Conservation (phyloP, 441 rosid genomes). For the Corymbia citriodora region DNA sequence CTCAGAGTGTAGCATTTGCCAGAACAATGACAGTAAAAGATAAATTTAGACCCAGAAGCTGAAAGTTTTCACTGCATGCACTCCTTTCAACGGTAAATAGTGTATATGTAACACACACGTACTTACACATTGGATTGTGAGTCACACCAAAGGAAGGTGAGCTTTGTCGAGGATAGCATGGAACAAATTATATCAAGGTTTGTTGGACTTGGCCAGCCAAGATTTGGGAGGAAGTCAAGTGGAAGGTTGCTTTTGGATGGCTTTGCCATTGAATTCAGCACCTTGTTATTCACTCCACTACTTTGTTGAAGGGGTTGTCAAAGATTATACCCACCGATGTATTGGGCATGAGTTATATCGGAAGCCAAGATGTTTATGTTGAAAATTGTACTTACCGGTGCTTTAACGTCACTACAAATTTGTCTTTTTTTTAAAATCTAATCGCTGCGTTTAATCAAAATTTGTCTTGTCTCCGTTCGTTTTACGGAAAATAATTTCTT, state of each 20-base stretch:
- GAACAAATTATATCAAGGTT: not conserved
- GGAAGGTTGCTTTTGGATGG: not conserved
- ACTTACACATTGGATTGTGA: not conserved
- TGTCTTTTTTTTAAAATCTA: too few species aligned
- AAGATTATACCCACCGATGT: not conserved
- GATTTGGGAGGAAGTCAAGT: not conserved
- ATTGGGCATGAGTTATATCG: fast-evolving
- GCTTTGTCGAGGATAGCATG: not conserved
- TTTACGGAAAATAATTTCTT: too few species aligned
- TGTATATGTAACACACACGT: not conserved
- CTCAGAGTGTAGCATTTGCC: slow-evolving; percentile 65
- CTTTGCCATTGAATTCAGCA: not conserved
- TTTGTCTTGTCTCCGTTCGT: not conserved
- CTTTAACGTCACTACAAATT: not conserved
- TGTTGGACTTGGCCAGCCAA: not conserved
- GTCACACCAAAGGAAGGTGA: not conserved
- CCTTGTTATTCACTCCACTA: not conserved
- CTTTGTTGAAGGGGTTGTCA: not conserved
- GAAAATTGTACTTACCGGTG: not conserved
- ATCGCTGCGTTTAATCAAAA: not conserved
- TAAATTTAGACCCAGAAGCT: not conserved
- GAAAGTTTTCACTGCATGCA: not conserved
- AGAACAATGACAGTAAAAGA: slow-evolving; percentile 4
- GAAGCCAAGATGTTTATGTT: not conserved
- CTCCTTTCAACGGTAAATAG: not conserved